These are phyloP conservation scores for Lindgomyces ingoldianus DNA, from an alignment of 495 filamentous ascomycete genomes.

Conservation along the genomic window DNA sequence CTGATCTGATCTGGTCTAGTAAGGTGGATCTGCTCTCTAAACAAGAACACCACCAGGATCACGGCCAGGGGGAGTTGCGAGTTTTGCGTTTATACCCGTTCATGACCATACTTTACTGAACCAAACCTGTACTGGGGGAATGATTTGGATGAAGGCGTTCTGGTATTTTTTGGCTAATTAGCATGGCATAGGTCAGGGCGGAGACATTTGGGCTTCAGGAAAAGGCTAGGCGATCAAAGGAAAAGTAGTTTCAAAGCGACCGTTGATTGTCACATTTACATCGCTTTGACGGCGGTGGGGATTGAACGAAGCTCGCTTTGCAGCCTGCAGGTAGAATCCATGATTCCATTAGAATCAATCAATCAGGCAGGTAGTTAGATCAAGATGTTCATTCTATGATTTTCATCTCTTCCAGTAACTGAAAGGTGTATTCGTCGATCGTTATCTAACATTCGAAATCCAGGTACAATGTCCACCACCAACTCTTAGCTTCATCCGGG, in stretches of 20 bases:
- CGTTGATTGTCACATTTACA: neutral
- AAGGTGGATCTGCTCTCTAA: too few species aligned
- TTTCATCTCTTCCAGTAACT: too few species aligned
- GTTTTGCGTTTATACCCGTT: constrained; percentile 22
- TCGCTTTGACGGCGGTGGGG: neutral
- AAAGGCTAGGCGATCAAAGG: constrained; percentile 9
- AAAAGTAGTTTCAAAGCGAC: neutral
- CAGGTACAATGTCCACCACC: too few species aligned
- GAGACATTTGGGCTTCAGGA: neutral
- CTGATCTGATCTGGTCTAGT: constrained; percentile 41
- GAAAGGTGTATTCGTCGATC: too few species aligned
- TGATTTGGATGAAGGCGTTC: constrained; percentile 18
- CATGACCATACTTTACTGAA: constrained; percentile 2
- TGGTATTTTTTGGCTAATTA: neutral
- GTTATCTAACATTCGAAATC: too few species aligned
- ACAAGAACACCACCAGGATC: neutral
- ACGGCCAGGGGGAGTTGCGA: constrained; percentile 7
- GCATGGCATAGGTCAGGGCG: neutral
- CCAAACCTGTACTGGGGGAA: neutral
- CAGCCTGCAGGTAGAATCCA: too few species aligned
- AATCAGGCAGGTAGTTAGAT: too few species aligned
- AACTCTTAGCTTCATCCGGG: too few species aligned
- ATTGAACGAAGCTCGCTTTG: neutral
- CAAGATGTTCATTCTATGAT: too few species aligned
- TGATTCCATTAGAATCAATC: too few species aligned